phyloP scores from a whole-genome alignment of 129 eudicot species.

The Kitagawia praeruptora region DNA sequence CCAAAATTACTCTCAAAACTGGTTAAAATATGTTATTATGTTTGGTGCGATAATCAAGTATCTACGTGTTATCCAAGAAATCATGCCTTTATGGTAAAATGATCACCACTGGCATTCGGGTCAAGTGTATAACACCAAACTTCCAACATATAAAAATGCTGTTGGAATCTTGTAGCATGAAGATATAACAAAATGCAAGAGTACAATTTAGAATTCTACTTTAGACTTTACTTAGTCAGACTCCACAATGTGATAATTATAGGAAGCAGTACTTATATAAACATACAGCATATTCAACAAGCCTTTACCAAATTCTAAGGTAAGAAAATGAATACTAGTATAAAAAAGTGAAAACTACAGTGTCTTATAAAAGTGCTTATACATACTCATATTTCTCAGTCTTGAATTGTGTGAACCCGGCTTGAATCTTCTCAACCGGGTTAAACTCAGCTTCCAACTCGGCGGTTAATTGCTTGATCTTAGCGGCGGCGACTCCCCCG shows the following conservation, averaged over 20 bases:
- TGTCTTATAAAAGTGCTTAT: not conserved
- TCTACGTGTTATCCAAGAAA: not conserved
- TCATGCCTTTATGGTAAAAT: not conserved
- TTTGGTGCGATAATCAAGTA: not conserved
- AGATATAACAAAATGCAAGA: not conserved
- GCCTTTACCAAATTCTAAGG: not conserved
- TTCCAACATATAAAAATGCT: not conserved
- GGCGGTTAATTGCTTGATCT: conserved; percentile 66
- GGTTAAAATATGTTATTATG: not conserved
- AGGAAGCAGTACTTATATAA: not conserved
- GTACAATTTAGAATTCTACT: not conserved
- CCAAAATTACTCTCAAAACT: not conserved
- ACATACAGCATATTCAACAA: not conserved
- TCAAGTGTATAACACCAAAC: not conserved
- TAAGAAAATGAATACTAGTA: not conserved
- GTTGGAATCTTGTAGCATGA: not conserved
- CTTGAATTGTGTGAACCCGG: conserved; percentile 78
- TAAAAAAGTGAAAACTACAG: not conserved
- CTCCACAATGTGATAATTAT: not conserved
- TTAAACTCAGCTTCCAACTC: conserved; percentile 62
- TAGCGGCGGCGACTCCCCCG: conserved; percentile 48
- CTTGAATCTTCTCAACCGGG: conserved; percentile 53
- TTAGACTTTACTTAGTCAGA: not conserved
- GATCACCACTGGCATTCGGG: not conserved
- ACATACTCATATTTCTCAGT: conserved; percentile 71